Evolutionary conservation across 1,284 basidiomycete species (phyloP), one percentile per base, ranked within the genome.

Genomic region (Filobasidium uniguttulatum): DNA sequence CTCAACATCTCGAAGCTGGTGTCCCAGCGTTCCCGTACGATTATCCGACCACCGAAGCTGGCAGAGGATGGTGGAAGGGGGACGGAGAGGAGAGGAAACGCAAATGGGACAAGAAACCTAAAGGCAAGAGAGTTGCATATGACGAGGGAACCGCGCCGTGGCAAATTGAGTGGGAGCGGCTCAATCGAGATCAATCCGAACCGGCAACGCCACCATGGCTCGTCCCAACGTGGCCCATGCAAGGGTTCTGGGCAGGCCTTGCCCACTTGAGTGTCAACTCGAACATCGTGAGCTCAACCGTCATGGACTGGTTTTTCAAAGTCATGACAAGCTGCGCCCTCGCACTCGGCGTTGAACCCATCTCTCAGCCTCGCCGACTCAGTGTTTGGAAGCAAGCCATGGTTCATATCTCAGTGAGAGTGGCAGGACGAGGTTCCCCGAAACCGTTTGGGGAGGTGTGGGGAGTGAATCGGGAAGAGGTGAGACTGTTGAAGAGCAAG

Each of bases 51-150:
- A 77, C 79, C 0, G 55, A 60, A 9, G 75, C 79, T 0, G 82
- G 81, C 50, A 67, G 72, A 3, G 59, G 62, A 1, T 77, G 76
- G 62, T 74, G 76, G 35, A 60, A 64, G 1, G 65, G 72, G 17
- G 69, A 72, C 20, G 81, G 71, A 29, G 61, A 61, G 2, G 71
- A 77, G 50, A 81, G 61, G 36, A 69, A 71, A 49, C 72, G 65
- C 19, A 69, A 71, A n/a, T 93, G 87, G 87, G 75, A 77, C 30
- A 70, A 80, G 47, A 86, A 81, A 50, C 89, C 90, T 5, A 81
- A 83, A 8, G 86, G 85, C 1, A 94, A 93, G 68, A 73, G 85
- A 46, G 71, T 77, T 2, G 84, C 83, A 58, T 90, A 75, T 58
- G 71, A 71, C 14, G 80, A 78, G 3, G 80, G 77, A 1, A 64